Evolutionary conservation across 768 basidiomycete genomes (phyloP).

Genomic region (Lentinula lateritia): DNA sequence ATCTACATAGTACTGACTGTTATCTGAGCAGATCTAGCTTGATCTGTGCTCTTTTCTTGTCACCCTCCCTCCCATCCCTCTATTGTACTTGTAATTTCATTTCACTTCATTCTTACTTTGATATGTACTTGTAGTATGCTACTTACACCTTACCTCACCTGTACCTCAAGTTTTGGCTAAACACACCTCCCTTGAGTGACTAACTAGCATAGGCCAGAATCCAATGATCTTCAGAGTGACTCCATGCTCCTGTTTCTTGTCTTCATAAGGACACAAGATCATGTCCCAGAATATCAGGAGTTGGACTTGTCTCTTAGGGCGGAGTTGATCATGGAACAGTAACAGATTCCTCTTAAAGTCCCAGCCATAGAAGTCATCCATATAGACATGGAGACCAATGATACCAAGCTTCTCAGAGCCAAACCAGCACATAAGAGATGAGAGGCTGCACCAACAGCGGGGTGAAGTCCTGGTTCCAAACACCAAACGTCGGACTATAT

Average conservation of each 20-base stretch:
- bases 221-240: slow-evolving; percentile 27
- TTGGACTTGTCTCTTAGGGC: slow-evolving; percentile 17
- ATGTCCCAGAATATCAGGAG: slow-evolving; percentile 22
- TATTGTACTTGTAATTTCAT: too few relatives aligned
- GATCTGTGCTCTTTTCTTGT: too few relatives aligned
- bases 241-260: slow-evolving; percentile 22
- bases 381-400: slow-evolving; percentile 18
- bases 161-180: too few relatives aligned
- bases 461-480: slow-evolving; percentile 23
- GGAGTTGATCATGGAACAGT: slow-evolving; percentile 14
- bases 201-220: too few relatives aligned
- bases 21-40: too few relatives aligned
- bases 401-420: slow-evolving; percentile 14
- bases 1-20: too few relatives aligned
- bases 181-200: too few relatives aligned
- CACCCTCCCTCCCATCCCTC: too few relatives aligned
- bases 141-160: too few relatives aligned
- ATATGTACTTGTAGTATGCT: too few relatives aligned
- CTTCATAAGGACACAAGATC: slow-evolving; percentile 19
- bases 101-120: too few relatives aligned
- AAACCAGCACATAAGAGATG: slow-evolving; percentile 24
- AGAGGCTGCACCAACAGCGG: slow-evolving; percentile 19
- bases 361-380: slow-evolving; percentile 24
- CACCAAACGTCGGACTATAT: slow-evolving; percentile 21
- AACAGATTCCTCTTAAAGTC: slow-evolving; percentile 17